Base-by-base conservation (phyloP, 2,329 filamentous ascomycete species). In the Cercospora brassicicola region DNA sequence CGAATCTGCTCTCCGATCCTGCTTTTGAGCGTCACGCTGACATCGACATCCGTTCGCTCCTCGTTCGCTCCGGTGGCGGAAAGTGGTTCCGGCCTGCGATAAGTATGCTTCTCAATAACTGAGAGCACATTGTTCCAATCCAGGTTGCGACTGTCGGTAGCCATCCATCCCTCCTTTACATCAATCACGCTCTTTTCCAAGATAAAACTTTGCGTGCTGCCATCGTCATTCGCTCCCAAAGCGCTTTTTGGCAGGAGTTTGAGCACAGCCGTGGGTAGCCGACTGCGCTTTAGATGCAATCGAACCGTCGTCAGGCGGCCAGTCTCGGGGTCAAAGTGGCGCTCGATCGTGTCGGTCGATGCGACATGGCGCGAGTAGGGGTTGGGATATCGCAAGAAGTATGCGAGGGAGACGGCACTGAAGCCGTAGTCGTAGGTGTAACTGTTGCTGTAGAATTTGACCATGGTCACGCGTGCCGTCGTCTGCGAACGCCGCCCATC, bases 331-430 rank as follows among this genome's bases (percentile, higher is more conserved):
- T 94, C 91, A 80, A 92, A 87, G 79, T 86, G 84, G 72, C 89
- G 90, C 59, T 88, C 87, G 78, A 95, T 92, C 75, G 91, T 93
- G 80, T 95, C 92, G 79, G 91, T 93, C 77, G 90, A 92, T 74
- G 93, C 84, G 63, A 95, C 92, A 82, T 95, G 92, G 71, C 87
- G 89, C 72, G 89, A 90, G 82, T 94, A 94, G 6, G 92, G 92
- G 77, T 94, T 95, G 72, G 91, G 93, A 81, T 95, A 95, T 72
- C 92, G 91, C 60, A 95, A 89, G 82, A 94, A 95, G 85, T 93
- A 95, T 82, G 92, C 92, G 79, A 95, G 89, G 59, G 91, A 93
- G 70, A 95, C 92, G 78, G 91, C 91, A 70, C 91, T 89, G 82
- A 94, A 94, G 59, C 91, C 90, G 81, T 94, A 92, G 72, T 89